These are phyloP conservation scores for Ophiostoma triangulosporum DNA, from an alignment of 2,329 filamentous ascomycete genomes.

Conservation along the genomic window DNA sequence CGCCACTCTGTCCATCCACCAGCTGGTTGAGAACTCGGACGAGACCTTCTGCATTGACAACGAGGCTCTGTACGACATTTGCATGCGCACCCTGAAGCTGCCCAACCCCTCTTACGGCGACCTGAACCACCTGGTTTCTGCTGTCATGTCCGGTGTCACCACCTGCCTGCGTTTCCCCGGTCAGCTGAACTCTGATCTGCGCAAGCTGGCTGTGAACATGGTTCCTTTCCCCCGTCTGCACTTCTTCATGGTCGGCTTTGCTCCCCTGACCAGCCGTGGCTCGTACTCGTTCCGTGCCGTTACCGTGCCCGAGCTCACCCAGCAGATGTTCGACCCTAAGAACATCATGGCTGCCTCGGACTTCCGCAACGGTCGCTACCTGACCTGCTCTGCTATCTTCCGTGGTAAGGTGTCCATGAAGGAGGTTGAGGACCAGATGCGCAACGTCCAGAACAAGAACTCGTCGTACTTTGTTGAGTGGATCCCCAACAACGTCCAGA, in stretches of 20 bases:
- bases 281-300: conserved; percentile 95
- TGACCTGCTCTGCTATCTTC: conserved; percentile 98
- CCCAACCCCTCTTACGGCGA: conserved; percentile 97
- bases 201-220: conserved; percentile 99
- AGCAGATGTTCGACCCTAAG: conserved; percentile 99
- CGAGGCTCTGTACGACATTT: conserved; percentile 99
- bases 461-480: conserved; percentile 98
- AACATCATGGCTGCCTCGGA: conserved; percentile 99
- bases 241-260: conserved; percentile 99
- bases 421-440: conserved; percentile 99
- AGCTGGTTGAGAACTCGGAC: conserved; percentile 99
- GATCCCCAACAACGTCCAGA: conserved; percentile 99
- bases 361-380: conserved; percentile 99
- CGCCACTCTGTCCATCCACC: conserved; percentile 95
- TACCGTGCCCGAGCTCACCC: conserved; percentile 93
- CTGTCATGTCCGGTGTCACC: conserved; percentile 98
- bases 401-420: conserved; percentile 99
- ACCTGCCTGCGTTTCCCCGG: conserved; percentile 98
- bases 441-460: conserved; percentile 99
- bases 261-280: conserved; percentile 77
- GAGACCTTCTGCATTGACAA: conserved; percentile 99
- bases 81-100: conserved; percentile 99
- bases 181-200: conserved; percentile 98
- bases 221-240: conserved; percentile 99
- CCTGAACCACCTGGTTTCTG: conserved; percentile 97